A percentile compares a stretch with the other conserved stretches of the same genome.
Conservation (phyloP, 306 rosid species). For the Abrus pulchellus region DNA sequence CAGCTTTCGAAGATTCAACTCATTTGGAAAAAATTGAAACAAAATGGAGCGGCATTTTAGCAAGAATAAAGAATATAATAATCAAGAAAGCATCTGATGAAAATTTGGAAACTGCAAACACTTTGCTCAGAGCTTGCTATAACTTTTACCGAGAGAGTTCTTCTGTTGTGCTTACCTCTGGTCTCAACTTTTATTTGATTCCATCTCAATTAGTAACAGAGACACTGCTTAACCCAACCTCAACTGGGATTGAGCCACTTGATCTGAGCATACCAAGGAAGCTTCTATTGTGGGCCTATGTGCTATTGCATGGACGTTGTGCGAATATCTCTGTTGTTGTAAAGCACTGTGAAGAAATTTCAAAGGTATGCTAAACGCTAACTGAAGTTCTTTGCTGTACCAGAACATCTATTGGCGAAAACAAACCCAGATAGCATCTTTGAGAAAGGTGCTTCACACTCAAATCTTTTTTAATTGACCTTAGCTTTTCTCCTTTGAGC, state of each 20-base stretch:
- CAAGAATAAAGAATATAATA: conserved; percentile 59
- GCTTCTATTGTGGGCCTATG: conserved; percentile 96
- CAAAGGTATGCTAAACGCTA: conserved; percentile 76
- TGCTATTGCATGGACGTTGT: conserved; percentile 76
- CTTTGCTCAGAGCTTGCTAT: conserved; percentile 88
- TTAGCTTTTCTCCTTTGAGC: conserved; percentile 22
- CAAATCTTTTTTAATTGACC: conserved; percentile 26
- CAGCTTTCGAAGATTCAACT: conserved; percentile 77
- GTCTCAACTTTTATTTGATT: conserved; percentile 74
- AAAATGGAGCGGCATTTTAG: conserved; percentile 71
- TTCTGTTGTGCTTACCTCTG: conserved; percentile 75
- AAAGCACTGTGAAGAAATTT: conserved; percentile 92
- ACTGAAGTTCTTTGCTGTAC: conserved; percentile 41
- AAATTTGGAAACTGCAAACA: conserved; percentile 75
- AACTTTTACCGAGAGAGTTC: conserved; percentile 94
- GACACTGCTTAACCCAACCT: conserved; percentile 63
- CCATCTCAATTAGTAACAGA: conserved; percentile 66
- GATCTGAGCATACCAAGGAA: conserved; percentile 97
- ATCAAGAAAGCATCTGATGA: conserved; percentile 77
- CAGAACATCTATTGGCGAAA: conserved; percentile 38
- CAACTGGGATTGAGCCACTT: conserved; percentile 77
- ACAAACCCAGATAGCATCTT: conserved; percentile 38
- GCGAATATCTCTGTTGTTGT: conserved; percentile 83
- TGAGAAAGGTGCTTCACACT: conserved; percentile 39
- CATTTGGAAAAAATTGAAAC: conserved; percentile 67